phyloP scores from a whole-genome alignment of 2,329 filamentous ascomycete species.

The Thermochaetoides dissita region DNA sequence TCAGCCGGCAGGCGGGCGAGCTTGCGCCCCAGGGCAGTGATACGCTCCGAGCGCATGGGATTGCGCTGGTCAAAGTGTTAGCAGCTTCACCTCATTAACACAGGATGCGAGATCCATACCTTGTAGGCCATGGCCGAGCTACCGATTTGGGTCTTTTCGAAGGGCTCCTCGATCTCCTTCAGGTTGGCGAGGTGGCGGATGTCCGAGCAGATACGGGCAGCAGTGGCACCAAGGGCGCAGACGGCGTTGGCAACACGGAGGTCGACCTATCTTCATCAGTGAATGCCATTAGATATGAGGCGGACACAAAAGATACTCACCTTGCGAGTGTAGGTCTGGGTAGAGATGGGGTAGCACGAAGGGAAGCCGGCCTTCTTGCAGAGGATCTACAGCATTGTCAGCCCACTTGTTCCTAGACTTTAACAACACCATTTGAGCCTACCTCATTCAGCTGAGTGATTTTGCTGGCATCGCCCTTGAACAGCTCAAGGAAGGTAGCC shows the following conservation, averaged over 20 bases:
- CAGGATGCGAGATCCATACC: constrained; percentile 5
- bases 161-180: constrained; percentile 79
- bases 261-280: constrained; percentile 40
- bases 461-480: constrained; percentile 34
- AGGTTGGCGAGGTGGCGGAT: constrained; percentile 59
- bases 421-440: not conserved
- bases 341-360: constrained; percentile 46
- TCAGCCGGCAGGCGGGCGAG: constrained; percentile 23
- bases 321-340: constrained; percentile 36
- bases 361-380: constrained; percentile 43
- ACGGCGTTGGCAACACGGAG: constrained; percentile 69
- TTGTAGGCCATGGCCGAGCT: constrained; percentile 28
- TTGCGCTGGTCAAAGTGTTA: constrained; percentile 6
- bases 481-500: constrained; percentile 62
- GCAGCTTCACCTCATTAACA: constrained; percentile 17
- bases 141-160: constrained; percentile 61
- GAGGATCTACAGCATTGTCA: constrained; percentile 19
- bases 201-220: constrained; percentile 59
- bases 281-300: constrained; percentile 35
- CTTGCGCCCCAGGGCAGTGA: constrained; percentile 29
- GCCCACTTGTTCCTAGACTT: not conserved
- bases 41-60: constrained; percentile 34
- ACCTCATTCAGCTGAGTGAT: constrained; percentile 40
- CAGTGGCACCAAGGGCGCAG: constrained; percentile 63
- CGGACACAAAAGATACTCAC: not conserved